phyloP scores from a whole-genome alignment of 306 rosid species.

The Calophaca sinica region DNA sequence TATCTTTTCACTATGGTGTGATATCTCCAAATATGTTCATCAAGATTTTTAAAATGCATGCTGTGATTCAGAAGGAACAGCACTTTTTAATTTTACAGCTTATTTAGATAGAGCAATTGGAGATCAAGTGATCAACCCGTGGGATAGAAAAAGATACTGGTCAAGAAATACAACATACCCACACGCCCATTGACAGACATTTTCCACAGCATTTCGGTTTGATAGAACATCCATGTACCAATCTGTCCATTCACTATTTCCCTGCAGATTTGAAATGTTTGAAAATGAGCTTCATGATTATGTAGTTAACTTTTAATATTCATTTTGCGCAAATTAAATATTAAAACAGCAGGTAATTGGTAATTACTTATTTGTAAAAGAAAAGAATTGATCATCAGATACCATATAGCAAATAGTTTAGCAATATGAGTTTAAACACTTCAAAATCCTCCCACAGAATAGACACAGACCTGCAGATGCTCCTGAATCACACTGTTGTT shows the following conservation, averaged over 20 bases:
- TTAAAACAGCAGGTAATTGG: conserved; percentile 22
- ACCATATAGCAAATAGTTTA: conserved; percentile 19
- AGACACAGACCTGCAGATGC: conserved; percentile 69
- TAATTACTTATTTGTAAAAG: conserved; percentile 31
- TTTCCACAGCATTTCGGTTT: conserved; percentile 81
- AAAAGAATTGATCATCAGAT: conserved; percentile 28
- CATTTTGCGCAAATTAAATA: conserved; percentile 17
- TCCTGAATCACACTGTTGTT: conserved; percentile 70
- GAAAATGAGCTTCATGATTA: conserved; percentile 36
- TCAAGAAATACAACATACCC: conserved; percentile 75
- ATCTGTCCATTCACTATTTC: conserved; percentile 81
- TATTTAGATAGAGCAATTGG: conserved; percentile 9
- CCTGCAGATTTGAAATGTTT: conserved; percentile 57
- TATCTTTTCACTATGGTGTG: background rate
- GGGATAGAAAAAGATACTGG: conserved; percentile 2
- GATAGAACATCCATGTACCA: conserved; percentile 74
- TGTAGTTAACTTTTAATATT: conserved; percentile 7
- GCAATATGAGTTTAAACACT: conserved; percentile 8
- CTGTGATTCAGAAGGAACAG: conserved; percentile 19
- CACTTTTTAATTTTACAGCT: conserved; percentile 29
- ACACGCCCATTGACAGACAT: conserved; percentile 94
- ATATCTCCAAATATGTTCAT: conserved; percentile 10
- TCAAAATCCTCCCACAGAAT: conserved; percentile 30
- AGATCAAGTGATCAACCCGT: conserved; percentile 6
- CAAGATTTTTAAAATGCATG: background rate